Base-by-base conservation (phyloP, 169 alveolate species). In the Toxoplasma gondii region DNA sequence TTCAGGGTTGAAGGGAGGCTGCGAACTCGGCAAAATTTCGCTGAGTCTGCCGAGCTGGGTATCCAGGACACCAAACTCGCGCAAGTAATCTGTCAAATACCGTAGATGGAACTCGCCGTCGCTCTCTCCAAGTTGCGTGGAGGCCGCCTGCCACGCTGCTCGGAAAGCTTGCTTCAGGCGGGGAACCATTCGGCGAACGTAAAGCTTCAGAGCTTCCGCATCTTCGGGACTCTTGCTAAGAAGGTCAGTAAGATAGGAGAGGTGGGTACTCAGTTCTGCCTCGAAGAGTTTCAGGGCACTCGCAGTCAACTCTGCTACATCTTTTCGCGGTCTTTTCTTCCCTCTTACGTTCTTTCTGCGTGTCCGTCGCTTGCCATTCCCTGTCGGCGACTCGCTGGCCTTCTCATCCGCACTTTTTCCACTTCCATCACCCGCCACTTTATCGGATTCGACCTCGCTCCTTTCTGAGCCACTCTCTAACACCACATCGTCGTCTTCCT, bases 1-100 rank as follows among this genome's bases (percentile, higher is more conserved):
- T 78, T 78, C 53, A 38, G 87, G 87, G 44, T 78, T 34, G 45
- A 78, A 78, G 31, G 87, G 87, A 0, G 87, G 87, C 39, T 34
- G 87, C 7, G 87, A 78, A 9, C 41, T 19, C 87, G 87, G 87
- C 53, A 78, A 5, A 22, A 78, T 78, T 24, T 22, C 39, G 43
- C 87, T 39, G 31, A 78, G 31, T 19, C 12, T 31, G 53, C 87
- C 87, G 43, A 78, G 87, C 0, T 78, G 45, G 45, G 44, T 4
- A 34, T 78, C 87, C 5, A 78, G 27, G 34, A n/a, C 44, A 24
- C 45, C 39, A 27, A 78, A 34, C 87, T 78, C 87, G 34, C 34
- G 24, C 87, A 78, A 39, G 45, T 78, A 78, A 44, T 78, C 87
- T 16, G 87, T 24, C 87, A 78, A 39, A 39, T 78, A 78, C 45